Percentiles rank a stretch among this genome's conserved stretches.
Conservation (phyloP, 371 early-diverging fungal species). For the Saksenaea oblongispora region DNA sequence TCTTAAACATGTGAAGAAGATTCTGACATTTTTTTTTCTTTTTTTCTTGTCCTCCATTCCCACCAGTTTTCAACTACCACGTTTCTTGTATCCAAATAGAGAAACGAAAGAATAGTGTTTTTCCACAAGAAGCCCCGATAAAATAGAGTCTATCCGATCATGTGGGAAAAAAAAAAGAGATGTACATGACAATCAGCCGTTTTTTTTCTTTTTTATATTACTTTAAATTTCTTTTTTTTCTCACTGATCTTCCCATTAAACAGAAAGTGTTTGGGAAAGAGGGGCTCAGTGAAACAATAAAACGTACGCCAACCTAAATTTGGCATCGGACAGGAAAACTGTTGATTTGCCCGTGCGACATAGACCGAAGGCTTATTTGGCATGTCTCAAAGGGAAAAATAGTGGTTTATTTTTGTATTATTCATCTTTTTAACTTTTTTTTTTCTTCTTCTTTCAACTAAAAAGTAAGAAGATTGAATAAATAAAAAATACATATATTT, state of each 20-base stretch:
- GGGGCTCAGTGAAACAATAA: constrained; percentile 4
- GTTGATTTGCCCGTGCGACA: constrained; percentile 4
- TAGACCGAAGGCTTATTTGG: neutral
- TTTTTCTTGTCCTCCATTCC: constrained; percentile 1
- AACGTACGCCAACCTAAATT: neutral
- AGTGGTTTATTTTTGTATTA: neutral
- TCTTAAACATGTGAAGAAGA: constrained; percentile 5
- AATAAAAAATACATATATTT: neutral
- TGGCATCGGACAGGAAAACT: constrained; percentile 2
- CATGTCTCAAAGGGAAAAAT: neutral
- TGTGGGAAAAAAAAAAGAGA: constrained; percentile 4
- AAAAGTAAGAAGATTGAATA: neutral
- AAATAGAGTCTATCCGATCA: constrained; percentile 1
- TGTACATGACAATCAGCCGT: constrained; percentile 6
- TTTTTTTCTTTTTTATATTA: constrained; percentile 2
- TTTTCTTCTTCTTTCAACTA: neutral
- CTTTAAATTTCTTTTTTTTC: neutral
- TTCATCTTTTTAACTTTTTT: neutral
- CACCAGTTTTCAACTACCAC: constrained; percentile 1
- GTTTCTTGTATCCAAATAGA: constrained; percentile 1
- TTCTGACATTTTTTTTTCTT: neutral
- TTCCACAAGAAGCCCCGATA: constrained; percentile 1
- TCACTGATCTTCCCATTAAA: neutral
- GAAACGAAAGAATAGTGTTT: neutral
- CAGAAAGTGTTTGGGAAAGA: neutral